Evolutionary conservation across 306 rosid species (phyloP).

Genomic region (Morella rubra): DNA sequence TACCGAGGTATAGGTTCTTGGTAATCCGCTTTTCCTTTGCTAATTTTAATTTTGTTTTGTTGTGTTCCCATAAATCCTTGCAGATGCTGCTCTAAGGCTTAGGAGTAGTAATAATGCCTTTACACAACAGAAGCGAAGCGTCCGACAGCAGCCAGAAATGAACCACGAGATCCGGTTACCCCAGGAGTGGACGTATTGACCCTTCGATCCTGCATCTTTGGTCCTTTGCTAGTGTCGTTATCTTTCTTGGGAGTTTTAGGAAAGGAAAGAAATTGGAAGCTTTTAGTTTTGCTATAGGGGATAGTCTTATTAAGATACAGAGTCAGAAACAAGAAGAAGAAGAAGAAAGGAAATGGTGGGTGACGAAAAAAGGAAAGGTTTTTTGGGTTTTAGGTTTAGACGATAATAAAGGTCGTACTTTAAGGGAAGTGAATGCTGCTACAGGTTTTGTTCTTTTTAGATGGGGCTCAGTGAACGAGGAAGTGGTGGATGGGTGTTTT

Average conservation of each 20-base stretch:
- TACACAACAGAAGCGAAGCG: constrained; percentile 24
- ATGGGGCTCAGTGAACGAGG: constrained; percentile 8
- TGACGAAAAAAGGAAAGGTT: not conserved
- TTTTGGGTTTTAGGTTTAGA: constrained; percentile 18
- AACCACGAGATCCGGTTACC: constrained; percentile 68
- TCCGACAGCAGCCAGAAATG: constrained; percentile 29
- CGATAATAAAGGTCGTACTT: constrained; percentile 12
- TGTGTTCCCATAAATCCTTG: not conserved
- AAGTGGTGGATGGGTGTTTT: constrained; percentile 4
- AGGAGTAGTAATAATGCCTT: not conserved
- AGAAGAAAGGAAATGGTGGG: not conserved
- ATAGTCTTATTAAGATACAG: constrained; percentile 1
- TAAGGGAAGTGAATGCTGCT: not conserved
- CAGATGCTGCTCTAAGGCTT: constrained; percentile 27
- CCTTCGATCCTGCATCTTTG: not conserved
- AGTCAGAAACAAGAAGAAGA: not conserved
- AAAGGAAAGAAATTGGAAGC: not conserved
- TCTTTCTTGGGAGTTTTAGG: constrained; percentile 14
- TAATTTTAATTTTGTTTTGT: not conserved
- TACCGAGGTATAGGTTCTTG: no score
- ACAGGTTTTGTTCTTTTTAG: constrained; percentile 11
- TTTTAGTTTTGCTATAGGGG: constrained; percentile 25
- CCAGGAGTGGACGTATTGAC: constrained; percentile 72
- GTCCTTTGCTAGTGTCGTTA: not conserved
- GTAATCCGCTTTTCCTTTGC: no score